Evolutionary conservation across 2,329 filamentous ascomycete genomes (phyloP).

Genomic region (Colletotrichum liaoningense): DNA sequence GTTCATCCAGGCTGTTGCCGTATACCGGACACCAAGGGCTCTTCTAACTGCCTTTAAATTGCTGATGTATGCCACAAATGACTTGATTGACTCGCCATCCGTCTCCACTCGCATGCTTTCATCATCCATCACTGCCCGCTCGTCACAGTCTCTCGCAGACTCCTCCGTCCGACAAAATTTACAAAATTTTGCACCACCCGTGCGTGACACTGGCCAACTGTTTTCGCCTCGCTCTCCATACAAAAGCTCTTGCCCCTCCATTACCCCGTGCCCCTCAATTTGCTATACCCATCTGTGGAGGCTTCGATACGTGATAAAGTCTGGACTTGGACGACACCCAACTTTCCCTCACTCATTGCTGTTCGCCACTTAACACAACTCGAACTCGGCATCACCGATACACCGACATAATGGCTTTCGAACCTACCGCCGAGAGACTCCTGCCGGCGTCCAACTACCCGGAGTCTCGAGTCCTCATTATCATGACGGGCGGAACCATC

Average conservation of each 20-base stretch:
- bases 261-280: constrained; percentile 32
- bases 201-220: constrained; percentile 24
- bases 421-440: constrained; percentile 22
- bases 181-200: constrained; percentile 32
- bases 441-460: constrained; percentile 54
- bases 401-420: constrained; percentile 21
- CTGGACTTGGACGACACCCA: constrained; percentile 2
- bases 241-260: constrained; percentile 32
- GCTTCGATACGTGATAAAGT: constrained; percentile 19
- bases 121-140: constrained; percentile 31
- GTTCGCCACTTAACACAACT: neutral
- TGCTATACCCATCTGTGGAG: constrained; percentile 24
- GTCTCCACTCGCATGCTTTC: constrained; percentile 36
- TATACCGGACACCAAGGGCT: constrained; percentile 7
- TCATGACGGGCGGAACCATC: constrained; percentile 91
- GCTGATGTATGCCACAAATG: constrained; percentile 12
- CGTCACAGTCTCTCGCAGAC: constrained; percentile 16
- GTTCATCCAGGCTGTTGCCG: constrained; percentile 5
- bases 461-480: constrained; percentile 86
- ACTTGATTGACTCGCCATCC: constrained; percentile 33
- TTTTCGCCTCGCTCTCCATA: constrained; percentile 26
- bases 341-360: neutral
- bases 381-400: neutral
- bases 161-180: constrained; percentile 32
- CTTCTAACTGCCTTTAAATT: constrained; percentile 3